phyloP scores from a whole-genome alignment of 768 basidiomycete genomes.

The Kwoniella sp. region DNA sequence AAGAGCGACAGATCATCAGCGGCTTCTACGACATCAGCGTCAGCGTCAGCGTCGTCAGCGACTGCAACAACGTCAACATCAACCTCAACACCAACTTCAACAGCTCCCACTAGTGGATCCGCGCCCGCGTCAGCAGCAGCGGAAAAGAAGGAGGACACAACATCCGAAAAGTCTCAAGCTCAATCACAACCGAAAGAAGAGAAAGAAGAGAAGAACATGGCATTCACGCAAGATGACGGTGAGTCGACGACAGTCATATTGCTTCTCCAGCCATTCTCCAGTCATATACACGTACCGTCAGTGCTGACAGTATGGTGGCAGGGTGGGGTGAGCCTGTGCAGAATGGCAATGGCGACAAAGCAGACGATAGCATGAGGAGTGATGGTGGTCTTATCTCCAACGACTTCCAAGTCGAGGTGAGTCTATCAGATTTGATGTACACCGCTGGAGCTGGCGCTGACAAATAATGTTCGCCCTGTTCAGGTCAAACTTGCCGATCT shows the following conservation, averaged over 20 bases:
- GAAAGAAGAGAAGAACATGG: constrained; percentile 15
- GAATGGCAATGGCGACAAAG: constrained; percentile 10
- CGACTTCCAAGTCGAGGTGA: constrained; percentile 47
- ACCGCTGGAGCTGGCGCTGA: constrained; percentile 7
- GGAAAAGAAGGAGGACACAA: constrained; percentile 10
- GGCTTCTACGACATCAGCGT: background rate
- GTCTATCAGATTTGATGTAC: too few relatives aligned
- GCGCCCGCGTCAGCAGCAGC: background rate
- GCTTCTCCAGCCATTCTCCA: too few relatives aligned
- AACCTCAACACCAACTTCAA: constrained; percentile 13
- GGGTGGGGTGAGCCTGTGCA: constrained; percentile 18
- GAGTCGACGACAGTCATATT: background rate
- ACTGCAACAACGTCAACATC: constrained; percentile 14
- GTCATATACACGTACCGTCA: too few relatives aligned
- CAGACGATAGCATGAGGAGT: constrained; percentile 26
- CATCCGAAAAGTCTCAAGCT: background rate
- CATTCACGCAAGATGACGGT: constrained; percentile 5
- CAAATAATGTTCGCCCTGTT: too few relatives aligned
- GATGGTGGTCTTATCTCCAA: constrained; percentile 40
- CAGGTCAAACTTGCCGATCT: constrained; percentile 94
- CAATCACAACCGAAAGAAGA: constrained; percentile 2
- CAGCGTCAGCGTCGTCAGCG: constrained; percentile 4
- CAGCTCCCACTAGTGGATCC: constrained; percentile 5
- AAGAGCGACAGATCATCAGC: constrained; percentile 28
- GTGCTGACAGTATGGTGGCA: background rate